These are phyloP conservation scores for Monosporascus ibericus DNA, from an alignment of 2,329 filamentous ascomycete species.

Conservation along the genomic window DNA sequence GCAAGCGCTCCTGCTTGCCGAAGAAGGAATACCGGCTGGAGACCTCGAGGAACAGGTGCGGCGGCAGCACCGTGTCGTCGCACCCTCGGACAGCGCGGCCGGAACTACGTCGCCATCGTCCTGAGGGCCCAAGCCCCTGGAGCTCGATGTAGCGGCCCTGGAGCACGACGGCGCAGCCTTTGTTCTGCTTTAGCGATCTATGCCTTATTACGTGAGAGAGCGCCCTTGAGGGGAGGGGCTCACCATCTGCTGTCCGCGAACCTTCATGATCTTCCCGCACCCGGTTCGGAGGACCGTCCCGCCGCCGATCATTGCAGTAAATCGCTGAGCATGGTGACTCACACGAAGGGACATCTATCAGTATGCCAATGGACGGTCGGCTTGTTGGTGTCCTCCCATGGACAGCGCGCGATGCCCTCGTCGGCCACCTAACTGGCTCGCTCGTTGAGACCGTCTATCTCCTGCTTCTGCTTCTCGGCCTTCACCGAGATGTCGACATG, in stretches of 20 bases:
- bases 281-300: conserved; percentile 55
- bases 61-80: conserved; percentile 55
- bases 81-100: conserved; percentile 47
- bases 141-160: conserved; percentile 64
- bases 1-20: conserved; percentile 26
- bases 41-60: conserved; percentile 50
- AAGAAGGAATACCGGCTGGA: conserved; percentile 29
- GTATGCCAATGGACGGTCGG: conserved; percentile 58
- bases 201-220: conserved; percentile 5
- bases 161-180: conserved; percentile 59
- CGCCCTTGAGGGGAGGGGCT: conserved; percentile 16
- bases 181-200: conserved; percentile 10
- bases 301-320: conserved; percentile 56
- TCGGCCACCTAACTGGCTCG: conserved; percentile 19
- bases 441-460: conserved; percentile 33
- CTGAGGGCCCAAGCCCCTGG: conserved; percentile 53
- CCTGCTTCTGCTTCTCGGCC: conserved; percentile 39
- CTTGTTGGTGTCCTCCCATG: conserved; percentile 40
- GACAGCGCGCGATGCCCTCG: conserved; percentile 23
- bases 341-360: conserved; percentile 64
- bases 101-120: conserved; percentile 59
- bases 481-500: conserved; percentile 49
- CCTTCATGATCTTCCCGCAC: conserved; percentile 48
- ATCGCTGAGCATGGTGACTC: conserved; percentile 61
- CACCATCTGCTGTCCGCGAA: conserved; percentile 58